Base-by-base conservation (phyloP, 495 filamentous ascomycete species). In the Daldinia caldariorum region DNA sequence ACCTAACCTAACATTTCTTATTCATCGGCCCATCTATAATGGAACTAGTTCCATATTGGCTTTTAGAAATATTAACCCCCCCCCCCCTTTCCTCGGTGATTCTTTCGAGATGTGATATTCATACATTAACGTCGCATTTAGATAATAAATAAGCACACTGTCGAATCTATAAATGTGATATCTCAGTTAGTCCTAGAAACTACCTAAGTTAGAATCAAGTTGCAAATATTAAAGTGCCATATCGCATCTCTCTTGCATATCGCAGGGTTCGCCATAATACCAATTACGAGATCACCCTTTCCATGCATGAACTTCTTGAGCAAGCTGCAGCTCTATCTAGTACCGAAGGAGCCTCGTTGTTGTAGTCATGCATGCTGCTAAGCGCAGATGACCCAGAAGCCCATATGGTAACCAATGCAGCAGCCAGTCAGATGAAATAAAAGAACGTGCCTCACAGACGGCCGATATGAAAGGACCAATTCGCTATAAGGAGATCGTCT, bases 41-140 rank as follows among this genome's bases (percentile, higher is more conserved):
- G 55, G 47, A 58, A 63, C 59, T 66, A 61, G 63, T 68, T 67
- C 60, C 56, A 68, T 61, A 61, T 70, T 74, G 53, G 56, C 68
- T 41, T 76, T 67, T 43, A 58, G 47, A 45, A 71, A 61, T 61
- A 72, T 72, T 50, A 60, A 43, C 37, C 63, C 16, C 62, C 67
- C 16, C 62, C 67, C 26, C 53, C 34, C 53, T 62, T 63, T 54
- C 39, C 65, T 69, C 58, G 51, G 64, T 63, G 61, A 47, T 58
- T 53, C 61, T 70, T 71, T 80, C 70, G 70, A 78, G 64, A 73
- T 78, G 49, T 78, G 77, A 76, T 72, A 69, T 71, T 62, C 59
- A 55, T 39, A 67, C 41, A 73, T 62, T 63, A 60, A 59, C 65
- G 65, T 72, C 56, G 69, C 63, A 66, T 71, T 68, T 61, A 51